Conservation (phyloP, 805 yeast species). For the Metschnikowia vanudenii region DNA sequence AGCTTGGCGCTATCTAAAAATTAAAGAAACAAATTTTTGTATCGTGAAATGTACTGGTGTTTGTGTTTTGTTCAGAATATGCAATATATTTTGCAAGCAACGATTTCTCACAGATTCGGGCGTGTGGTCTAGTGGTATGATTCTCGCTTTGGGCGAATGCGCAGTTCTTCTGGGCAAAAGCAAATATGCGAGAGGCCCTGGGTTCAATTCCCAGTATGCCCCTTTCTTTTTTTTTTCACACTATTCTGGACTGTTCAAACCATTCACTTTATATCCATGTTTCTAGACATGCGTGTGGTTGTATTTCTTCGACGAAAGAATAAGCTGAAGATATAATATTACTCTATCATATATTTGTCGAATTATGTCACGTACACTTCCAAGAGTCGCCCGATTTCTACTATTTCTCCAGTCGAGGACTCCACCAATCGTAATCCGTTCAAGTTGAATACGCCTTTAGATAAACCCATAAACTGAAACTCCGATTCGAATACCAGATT, state of each 20-base stretch:
- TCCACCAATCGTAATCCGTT: slow-evolving; percentile 69
- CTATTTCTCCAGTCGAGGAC: slow-evolving; percentile 58
- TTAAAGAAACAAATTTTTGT: neutral
- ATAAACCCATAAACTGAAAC: slow-evolving; percentile 57
- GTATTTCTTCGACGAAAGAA: too few species aligned
- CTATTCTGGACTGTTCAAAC: too few species aligned
- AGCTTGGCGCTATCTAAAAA: too few species aligned
- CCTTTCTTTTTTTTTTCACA: slow-evolving; percentile 22
- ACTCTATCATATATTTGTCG: too few species aligned
- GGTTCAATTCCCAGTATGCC: slow-evolving; percentile 59
- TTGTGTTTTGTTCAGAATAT: too few species aligned
- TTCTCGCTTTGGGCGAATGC: slow-evolving; percentile 20
- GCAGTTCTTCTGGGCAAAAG: slow-evolving; percentile 19
- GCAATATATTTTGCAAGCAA: too few species aligned
- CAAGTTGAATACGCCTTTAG: slow-evolving; percentile 61
- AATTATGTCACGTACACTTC: slow-evolving; percentile 60
- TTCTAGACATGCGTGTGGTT: too few species aligned
- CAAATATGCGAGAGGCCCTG: slow-evolving; percentile 56
- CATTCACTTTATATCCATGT: too few species aligned
- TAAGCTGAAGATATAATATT: too few species aligned
- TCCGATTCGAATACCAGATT: slow-evolving; percentile 64
- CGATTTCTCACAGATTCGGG: slow-evolving; percentile 12
- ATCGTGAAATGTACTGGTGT: too few species aligned
- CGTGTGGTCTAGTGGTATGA: slow-evolving; percentile 28
- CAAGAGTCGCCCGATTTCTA: slow-evolving; percentile 67